Evolutionary conservation across 202 grass and related monocot species (phyloP), one percentile per base, ranked within the genome.

Genomic region (Elaeis oleifera): DNA sequence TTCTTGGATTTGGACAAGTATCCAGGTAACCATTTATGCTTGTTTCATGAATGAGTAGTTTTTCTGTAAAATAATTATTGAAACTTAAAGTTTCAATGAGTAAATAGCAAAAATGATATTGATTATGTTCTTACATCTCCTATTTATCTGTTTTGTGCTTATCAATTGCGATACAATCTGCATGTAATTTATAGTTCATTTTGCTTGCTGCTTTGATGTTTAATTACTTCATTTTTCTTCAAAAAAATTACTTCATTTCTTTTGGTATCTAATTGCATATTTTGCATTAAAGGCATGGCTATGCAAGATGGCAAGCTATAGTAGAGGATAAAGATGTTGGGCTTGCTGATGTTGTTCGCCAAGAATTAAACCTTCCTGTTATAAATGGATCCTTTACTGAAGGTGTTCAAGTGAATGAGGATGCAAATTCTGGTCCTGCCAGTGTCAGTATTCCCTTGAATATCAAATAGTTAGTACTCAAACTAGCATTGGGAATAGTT

Each of bases 281-380:
- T 53, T 32, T 64, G 9, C 36, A 44, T 57, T 73, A 65, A 55
- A 84, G 95, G 83, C 95, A 99, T 87, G 95, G 95, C n/a, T 99
- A 94, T 80, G 95, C 95, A 60, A 94, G 88, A 77, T 99, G 89
- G 89, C 88, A 92, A 54, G 88, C 80, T 74, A 86, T 99, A 77
- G 78, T 87, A 63, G 95, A 94, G 79, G 95, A 99, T 58, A 81
- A 74, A 80, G 80, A 80, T 6, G 76, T 78, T 16, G 80, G 88
- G 11, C 78, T 99, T 59, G 80, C 73, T 72, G 95, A 99, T 28
- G 50, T 73, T 87, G 95, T 82, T 51, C 78, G 95, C 11, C 74
- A 16, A 59, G 95, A 99, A 79, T 71, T 87, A 60, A 76, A 76
- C 74, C 78, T 99, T 71, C 88, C 88, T 80, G 56, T 77, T 60